Evolutionary conservation across 1,284 basidiomycete species (phyloP).

Genomic region (Salmacisia buchloeana): DNA sequence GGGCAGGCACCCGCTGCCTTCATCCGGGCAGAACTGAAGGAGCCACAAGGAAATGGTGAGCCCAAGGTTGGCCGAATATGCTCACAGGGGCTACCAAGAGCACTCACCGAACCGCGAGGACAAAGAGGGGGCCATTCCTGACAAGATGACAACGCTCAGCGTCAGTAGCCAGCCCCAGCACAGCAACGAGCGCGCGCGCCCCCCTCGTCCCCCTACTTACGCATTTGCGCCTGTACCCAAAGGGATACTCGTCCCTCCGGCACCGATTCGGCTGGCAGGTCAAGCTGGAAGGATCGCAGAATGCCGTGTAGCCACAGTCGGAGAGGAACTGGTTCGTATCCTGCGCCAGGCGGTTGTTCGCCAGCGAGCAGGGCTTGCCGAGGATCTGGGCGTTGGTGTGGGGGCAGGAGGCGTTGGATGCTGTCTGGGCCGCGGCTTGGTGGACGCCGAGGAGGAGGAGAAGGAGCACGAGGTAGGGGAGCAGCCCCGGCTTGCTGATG

Average conservation of each 20-base stretch:
- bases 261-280: constrained; percentile 8
- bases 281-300: neutral
- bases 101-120: constrained; percentile 4
- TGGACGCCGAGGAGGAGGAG: no score
- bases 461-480: no score
- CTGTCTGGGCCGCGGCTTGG: neutral
- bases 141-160: neutral
- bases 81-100: neutral
- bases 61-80: neutral
- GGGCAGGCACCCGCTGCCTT: constrained; percentile 8
- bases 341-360: constrained; percentile 9
- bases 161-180: neutral
- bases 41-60: neutral
- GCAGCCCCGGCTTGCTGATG: no score
- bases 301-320: constrained; percentile 11
- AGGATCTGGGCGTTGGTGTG: neutral
- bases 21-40: constrained; percentile 12
- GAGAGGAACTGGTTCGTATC: constrained; percentile 12
- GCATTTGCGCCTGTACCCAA: constrained; percentile 9
- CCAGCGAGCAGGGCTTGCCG: neutral
- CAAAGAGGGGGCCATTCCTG: constrained; percentile 11
- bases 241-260: constrained; percentile 13
- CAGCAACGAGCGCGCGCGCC: neutral
- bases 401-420: neutral
- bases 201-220: constrained; percentile 1